Percentiles rank a stretch among this genome's conserved stretches.
These are phyloP conservation scores for Termitomyces sp. DNA, from an alignment of 768 basidiomycete genomes.

Conservation along the genomic window DNA sequence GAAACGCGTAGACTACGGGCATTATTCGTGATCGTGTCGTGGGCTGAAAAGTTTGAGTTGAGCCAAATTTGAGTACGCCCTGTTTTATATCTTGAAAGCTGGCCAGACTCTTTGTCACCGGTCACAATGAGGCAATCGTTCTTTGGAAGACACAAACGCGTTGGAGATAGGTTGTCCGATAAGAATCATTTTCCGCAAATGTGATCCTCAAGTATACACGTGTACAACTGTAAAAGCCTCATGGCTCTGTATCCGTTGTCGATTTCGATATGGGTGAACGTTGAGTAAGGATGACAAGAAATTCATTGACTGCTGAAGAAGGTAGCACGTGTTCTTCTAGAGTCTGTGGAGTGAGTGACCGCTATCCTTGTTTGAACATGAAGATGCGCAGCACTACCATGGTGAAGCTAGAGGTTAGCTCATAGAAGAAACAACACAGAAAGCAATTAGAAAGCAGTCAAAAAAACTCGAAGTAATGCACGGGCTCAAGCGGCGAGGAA, in stretches of 20 bases:
- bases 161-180: neutral
- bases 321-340: neutral
- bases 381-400: neutral
- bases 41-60: neutral
- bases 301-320: neutral
- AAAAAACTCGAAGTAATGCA: no score
- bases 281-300: neutral
- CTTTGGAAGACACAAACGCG: neutral
- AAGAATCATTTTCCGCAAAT: neutral
- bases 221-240: neutral
- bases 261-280: neutral
- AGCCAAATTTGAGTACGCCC: neutral
- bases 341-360: no score
- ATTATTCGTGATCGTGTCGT: neutral
- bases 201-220: neutral
- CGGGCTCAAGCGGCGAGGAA: neutral
- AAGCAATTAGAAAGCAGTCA: neutral
- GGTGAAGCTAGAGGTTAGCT: neutral
- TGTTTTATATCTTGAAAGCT: neutral
- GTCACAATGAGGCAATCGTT: neutral
- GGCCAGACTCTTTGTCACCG: neutral
- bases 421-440: neutral
- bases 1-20: slow-evolving; percentile 7
- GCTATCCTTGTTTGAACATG: neutral
- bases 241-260: no score